Conservation (phyloP, 345 rosid genomes). For the Salix udensis region DNA sequence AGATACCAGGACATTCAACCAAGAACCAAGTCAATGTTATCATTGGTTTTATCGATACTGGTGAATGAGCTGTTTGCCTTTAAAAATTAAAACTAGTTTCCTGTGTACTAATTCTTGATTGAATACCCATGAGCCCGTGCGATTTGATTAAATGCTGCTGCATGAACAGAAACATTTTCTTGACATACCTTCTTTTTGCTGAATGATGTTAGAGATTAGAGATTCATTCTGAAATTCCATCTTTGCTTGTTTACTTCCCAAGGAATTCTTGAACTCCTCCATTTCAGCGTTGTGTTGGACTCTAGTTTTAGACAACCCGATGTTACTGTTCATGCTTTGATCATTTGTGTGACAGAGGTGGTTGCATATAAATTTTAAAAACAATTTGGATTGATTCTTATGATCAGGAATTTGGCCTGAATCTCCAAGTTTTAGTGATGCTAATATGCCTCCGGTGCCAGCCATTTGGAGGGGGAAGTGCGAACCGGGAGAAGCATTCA, state of each 20-base stretch:
- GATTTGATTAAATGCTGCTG: background rate
- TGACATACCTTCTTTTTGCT: background rate
- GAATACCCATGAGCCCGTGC: background rate
- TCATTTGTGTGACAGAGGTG: background rate
- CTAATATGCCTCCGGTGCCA: constrained; percentile 47
- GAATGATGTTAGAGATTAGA: background rate
- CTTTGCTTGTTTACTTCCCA: background rate
- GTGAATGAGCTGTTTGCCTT: constrained; percentile 10
- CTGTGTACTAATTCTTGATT: background rate
- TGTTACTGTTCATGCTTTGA: background rate
- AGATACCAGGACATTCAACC: constrained; percentile 50
- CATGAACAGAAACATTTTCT: background rate
- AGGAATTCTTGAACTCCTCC: background rate
- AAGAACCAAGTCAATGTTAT: constrained; percentile 45
- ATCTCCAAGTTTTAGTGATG: constrained; percentile 44
- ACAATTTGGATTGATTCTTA: background rate
- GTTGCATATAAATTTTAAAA: background rate
- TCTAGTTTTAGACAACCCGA: background rate
- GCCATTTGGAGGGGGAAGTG: constrained; percentile 45
- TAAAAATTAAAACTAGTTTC: background rate
- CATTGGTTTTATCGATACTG: constrained; percentile 53
- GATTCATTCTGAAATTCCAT: background rate
- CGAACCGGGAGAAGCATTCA: constrained; percentile 50
- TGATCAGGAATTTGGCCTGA: constrained; percentile 56
- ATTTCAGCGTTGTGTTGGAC: background rate